Base-by-base conservation (phyloP, 1,284 basidiomycete species). In the Puccinia novopanici region DNA sequence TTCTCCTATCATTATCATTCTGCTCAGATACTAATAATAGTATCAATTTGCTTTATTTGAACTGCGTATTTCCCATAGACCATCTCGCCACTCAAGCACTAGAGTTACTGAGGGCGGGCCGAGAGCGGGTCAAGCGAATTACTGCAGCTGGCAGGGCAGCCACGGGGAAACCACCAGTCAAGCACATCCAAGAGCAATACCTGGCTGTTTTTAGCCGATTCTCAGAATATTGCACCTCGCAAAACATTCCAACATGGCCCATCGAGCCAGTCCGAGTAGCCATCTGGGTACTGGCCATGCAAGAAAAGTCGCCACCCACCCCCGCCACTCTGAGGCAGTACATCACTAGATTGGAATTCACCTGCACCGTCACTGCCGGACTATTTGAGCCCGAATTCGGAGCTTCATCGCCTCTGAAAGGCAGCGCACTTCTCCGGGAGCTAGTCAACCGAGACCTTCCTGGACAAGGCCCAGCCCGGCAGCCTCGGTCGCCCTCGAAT, bases 171-270 rank as follows among this genome's bases (percentile, higher is more conserved):
- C 75, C 75, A 45, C 75, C 75, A 37, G 75, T 78, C 12, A 78
- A 78, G 50, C 75, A 78, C 37, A 78, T 78, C 8, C 75, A 78
- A 78, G 75, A 78, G 37, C 75, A 78, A 54, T 78, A 78, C 52
- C 48, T 78, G 24, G 75, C 75, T 12, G 75, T 78, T 30, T 78
- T 78, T 37, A 78, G 63, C 54, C 40, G 65, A 10, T 78, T 78
- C 57, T 78, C 65, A 45, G 65, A 78, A 27, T 70, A 57, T 61
- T 78, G 76, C 52, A 54, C 65, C 48, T 78, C 76, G 27, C 65
- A 78, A 59, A 57, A 55, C 27, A 70, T 78, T 24, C 65, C 76
- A 30, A 78, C 76, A 45, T 78, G 76, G 65, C 76, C 76, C 19
- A 78, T 78, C 48, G 75, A 78, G 52, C 75, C 75, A 37, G 75